Conservation (phyloP, 768 basidiomycete genomes). For the Kondoa malvinella region DNA sequence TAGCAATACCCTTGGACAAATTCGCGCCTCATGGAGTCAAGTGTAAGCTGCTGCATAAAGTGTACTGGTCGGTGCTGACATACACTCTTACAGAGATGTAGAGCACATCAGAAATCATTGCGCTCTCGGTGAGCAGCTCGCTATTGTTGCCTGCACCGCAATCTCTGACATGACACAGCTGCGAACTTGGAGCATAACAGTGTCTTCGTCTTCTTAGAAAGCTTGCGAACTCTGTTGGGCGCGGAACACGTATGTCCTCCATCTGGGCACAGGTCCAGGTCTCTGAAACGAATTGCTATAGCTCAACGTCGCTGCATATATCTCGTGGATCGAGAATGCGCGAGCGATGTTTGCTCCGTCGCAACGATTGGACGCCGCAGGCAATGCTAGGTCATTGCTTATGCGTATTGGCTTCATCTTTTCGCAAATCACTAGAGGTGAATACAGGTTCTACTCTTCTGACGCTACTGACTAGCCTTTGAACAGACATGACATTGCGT, state of each 20-base stretch:
- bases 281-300: not conserved
- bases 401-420: not conserved
- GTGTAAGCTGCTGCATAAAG: not conserved
- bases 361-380: not conserved
- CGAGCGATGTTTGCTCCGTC: not conserved
- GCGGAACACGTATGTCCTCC: no score
- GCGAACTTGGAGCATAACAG: not conserved
- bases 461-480: slow-evolving; percentile 8
- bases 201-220: not conserved
- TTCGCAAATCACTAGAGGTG: slow-evolving; percentile 3
- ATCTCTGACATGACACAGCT: not conserved
- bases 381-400: not conserved
- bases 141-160: not conserved
- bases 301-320: not conserved
- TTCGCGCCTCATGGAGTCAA: not conserved
- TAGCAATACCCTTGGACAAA: not conserved
- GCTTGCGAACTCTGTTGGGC: not conserved
- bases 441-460: slow-evolving; percentile 7
- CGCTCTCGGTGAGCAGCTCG: not conserved
- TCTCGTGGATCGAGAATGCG: not conserved
- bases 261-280: not conserved
- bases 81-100: not conserved
- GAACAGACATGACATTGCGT: slow-evolving; percentile 11
- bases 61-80: not conserved
- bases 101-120: slow-evolving; percentile 1